Conservation (phyloP, 176 grass and related monocot genomes). For the Leersia perrieri region DNA sequence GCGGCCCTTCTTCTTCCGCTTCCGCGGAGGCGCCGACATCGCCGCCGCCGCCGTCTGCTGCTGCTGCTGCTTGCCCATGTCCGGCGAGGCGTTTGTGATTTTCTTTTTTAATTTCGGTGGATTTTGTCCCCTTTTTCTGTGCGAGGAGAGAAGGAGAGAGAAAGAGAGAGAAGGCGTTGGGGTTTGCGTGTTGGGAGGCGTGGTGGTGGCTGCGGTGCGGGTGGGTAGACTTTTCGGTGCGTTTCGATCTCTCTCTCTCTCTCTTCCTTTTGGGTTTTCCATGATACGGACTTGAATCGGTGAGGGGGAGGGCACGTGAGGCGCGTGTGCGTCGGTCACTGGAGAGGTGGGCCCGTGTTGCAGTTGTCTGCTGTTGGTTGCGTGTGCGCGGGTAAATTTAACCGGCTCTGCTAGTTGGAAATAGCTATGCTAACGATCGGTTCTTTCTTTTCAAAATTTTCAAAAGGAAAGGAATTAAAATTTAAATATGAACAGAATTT, state of each 20-base stretch:
- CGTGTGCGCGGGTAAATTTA: background rate
- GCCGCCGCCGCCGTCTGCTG: conserved; percentile 33
- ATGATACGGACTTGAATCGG: too few species aligned
- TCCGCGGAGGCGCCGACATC: conserved; percentile 57
- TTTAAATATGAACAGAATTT: too few species aligned
- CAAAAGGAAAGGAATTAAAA: too few species aligned
- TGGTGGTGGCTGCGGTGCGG: background rate
- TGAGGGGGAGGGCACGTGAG: conserved; percentile 16
- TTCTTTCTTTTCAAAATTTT: too few species aligned
- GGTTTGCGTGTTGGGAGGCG: conserved; percentile 46
- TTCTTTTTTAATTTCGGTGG: background rate
- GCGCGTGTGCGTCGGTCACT: background rate
- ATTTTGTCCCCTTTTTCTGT: background rate
- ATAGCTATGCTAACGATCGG: too few species aligned
- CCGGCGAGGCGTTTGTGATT: conserved; percentile 8
- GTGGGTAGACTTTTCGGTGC: conserved; percentile 47
- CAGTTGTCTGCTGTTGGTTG: background rate
- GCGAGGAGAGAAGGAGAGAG: background rate
- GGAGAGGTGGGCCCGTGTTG: too few species aligned
- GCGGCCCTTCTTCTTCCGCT: conserved; percentile 89
- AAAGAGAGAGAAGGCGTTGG: background rate
- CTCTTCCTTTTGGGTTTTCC: background rate
- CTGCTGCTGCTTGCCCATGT: conserved; percentile 85
- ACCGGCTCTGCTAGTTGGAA: too few species aligned
- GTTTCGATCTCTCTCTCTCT: background rate